A percentile compares a stretch with the other conserved stretches of the same genome.
Evolutionary conservation across 768 basidiomycete genomes (phyloP).

Genomic region (Phlegmacium glaucopus): DNA sequence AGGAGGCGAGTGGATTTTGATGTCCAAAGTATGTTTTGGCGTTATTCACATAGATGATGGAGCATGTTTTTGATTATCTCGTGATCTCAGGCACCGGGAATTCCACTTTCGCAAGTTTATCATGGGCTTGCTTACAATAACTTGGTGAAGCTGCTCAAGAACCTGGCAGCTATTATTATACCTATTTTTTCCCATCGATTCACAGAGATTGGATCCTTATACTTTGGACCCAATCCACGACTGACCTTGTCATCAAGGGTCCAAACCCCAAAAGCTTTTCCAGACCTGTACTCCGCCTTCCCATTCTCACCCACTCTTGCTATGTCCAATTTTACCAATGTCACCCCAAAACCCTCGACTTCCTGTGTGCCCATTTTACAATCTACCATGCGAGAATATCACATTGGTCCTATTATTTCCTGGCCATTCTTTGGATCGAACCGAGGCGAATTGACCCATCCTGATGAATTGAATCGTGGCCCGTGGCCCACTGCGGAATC

Average conservation of each 20-base stretch:
- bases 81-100: conserved; percentile 60
- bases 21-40: conserved; percentile 66
- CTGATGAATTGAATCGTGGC: conserved; percentile 72
- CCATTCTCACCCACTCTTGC: conserved; percentile 42
- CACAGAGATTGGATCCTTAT: conserved; percentile 70
- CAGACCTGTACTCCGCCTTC: conserved; percentile 37
- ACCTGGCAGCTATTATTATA: conserved; percentile 64
- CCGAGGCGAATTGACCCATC: conserved; percentile 68
- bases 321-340: conserved; percentile 25
- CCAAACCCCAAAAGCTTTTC: conserved; percentile 41
- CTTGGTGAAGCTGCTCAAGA: conserved; percentile 61
- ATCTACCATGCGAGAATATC: conserved; percentile 34
- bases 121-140: conserved; percentile 65
- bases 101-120: conserved; percentile 68
- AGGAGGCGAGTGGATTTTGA: conserved; percentile 82
- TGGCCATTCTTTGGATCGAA: conserved; percentile 91
- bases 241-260: conserved; percentile 30
- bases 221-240: conserved; percentile 47
- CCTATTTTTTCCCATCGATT: conserved; percentile 79
- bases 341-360: conserved; percentile 18
- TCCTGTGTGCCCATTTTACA: conserved; percentile 16
- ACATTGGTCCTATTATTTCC: conserved; percentile 79
- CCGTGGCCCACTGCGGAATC: conserved; percentile 62
- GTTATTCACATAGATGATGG: not conserved
- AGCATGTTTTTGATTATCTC: conserved; percentile 3